Base-by-base conservation (phyloP, 1,284 basidiomycete species). In the Afroboletus lepidellus region DNA sequence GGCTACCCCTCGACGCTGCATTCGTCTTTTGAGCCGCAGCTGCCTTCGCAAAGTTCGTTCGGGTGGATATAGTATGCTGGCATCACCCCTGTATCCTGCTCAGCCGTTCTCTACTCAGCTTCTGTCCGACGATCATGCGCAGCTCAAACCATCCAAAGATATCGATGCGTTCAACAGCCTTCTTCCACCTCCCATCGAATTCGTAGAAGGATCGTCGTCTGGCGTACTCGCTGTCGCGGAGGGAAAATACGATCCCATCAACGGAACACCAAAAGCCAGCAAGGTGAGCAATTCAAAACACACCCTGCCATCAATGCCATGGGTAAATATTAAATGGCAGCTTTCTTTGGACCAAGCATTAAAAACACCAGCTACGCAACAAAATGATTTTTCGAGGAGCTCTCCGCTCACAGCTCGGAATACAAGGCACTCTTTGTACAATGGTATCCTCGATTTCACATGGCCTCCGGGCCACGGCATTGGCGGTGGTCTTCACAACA, bases 401-500 rank as follows among this genome's bases (percentile, higher is more conserved):
- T 53, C 69, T 54, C 50, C 60, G 29, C 43, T 47, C 23, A 48
- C 57, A 21, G 27, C 54, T 38, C 52, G 61, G 24, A 61, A 46
- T 20, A 25, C 51, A 32, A 69, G 65, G 43, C 56, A 68, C 49
- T 70, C 74, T 44, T 71, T 87, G 16, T 78, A 80, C 60, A 67
- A 73, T 11, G 74, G 75, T 36, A 69, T 76, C 32, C 77, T 90
- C 50, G 83, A 87, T 57, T 69, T 76, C 43, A 66, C 80, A 48
- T 88, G 76, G 64, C 84, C 85, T 1, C 50, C 66, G 18, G 67
- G 65, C 41, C 69, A 69, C 48, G 65, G 62, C 48, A 69, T 80
- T 53, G 89, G 80, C 20, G 70, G 66, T 52, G 96, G 96, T 1
- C 75, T 99, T 33, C 76, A 84, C 64, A 99, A 99, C 72, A 85